Base-by-base conservation (phyloP, 208 protist genomes). In the Novymonas esmeraldas region DNA sequence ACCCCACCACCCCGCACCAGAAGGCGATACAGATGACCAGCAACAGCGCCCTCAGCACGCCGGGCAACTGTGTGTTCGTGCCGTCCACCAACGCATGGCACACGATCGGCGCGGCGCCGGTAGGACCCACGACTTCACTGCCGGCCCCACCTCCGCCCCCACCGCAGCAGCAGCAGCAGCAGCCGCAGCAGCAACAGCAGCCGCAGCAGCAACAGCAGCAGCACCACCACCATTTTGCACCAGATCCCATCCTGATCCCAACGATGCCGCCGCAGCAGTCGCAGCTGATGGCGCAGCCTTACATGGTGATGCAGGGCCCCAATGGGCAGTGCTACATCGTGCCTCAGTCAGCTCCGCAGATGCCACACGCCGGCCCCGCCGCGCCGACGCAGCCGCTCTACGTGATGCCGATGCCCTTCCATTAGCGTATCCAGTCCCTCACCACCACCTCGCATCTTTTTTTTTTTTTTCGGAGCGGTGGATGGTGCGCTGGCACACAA, bases 261-360 rank as follows among this genome's bases (percentile, higher is more conserved):
- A 34, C 63, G 6, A 69, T 77, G 49, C 51, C 60, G 7, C 16
- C 64, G n/a, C 65, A 66, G 6, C 34, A 42, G 24, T 48, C 64
- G 33, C 72, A 51, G 29, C 54, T 61, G 18, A 52, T 69, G 63
- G 46, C 57, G 49, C 54, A 61, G 39, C 42, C 64, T 6, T 77
- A 73, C 34, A 78, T 79, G 70, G 57, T 84, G 61, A 75, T 80
- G 74, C 73, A 63, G 29, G 65, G 65, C 3, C 59, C 64, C 3
- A 74, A 81, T 26, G 70, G 61, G 14, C 73, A 84, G 57, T 60
- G 68, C 50, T 81, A 70, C 51, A 50, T 84, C 22, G 46, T 84
- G 6, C 79, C 68, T 22, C 73, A 78, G 22, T 34, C 44, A 5
- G 4, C 58, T 2, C 28, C 13, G 3, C 26, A 39, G 11, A 31